phyloP scores from a whole-genome alignment of 2,329 filamentous ascomycete species.

The Colletotrichum sp. region DNA sequence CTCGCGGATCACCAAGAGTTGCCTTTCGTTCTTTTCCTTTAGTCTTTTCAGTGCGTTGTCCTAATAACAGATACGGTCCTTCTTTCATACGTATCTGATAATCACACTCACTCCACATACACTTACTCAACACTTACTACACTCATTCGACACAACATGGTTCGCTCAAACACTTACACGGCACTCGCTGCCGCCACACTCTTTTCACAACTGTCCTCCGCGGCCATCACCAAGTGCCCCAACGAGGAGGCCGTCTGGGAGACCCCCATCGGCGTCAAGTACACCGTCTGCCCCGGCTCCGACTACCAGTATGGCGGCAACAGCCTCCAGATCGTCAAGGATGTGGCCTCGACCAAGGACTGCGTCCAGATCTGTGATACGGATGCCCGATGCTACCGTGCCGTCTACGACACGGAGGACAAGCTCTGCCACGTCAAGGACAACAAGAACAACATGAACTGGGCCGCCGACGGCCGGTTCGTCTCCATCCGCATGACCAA shows the following conservation, averaged over 20 bases:
- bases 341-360: conserved; percentile 3
- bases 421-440: conserved; percentile 18
- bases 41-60: background rate
- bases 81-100: background rate
- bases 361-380: conserved; percentile 16
- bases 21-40: background rate
- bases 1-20: background rate
- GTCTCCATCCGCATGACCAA: conserved; percentile 16
- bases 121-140: background rate
- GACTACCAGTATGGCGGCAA: conserved; percentile 15
- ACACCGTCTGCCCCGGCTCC: conserved; percentile 18
- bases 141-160: background rate
- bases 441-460: conserved; percentile 11
- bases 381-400: conserved; percentile 12
- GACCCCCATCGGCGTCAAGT: conserved; percentile 11
- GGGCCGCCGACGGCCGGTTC: conserved; percentile 17
- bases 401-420: conserved; percentile 18
- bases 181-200: conserved; percentile 10
- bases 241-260: conserved; percentile 10
- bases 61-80: background rate
- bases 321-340: conserved; percentile 2
- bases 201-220: conserved; percentile 7
- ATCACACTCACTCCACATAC: background rate
- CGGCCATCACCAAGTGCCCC: conserved; percentile 16
- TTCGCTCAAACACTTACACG: conserved; percentile 1